Evolutionary conservation across 2,329 filamentous ascomycete species (phyloP).

Genomic region (Trichoderma sp.): DNA sequence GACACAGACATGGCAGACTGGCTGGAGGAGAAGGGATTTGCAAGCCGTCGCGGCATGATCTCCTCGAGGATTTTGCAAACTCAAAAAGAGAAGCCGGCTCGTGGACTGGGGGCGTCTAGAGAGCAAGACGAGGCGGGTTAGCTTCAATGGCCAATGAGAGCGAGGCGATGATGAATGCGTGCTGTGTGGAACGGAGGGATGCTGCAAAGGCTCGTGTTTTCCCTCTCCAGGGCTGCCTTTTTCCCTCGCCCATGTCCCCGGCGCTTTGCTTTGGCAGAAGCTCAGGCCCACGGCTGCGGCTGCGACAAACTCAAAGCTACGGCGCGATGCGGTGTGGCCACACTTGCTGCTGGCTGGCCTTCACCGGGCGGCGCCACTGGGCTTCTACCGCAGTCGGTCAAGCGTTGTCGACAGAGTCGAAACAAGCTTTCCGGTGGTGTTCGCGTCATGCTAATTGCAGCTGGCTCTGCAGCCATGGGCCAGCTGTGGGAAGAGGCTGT

Average conservation of each 20-base stretch:
- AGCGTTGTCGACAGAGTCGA: neutral
- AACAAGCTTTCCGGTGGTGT: neutral
- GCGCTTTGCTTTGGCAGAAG: neutral
- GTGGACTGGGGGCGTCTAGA: neutral
- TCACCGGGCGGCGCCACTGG: conserved; percentile 6
- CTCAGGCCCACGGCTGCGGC: neutral
- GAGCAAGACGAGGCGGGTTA: neutral
- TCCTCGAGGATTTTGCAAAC: conserved; percentile 22
- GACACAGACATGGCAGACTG: conserved; percentile 45
- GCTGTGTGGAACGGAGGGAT: neutral
- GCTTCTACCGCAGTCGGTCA: neutral
- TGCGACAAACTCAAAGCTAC: conserved; percentile 4
- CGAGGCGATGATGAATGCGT: neutral
- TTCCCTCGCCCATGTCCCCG: neutral
- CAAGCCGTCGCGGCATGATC: conserved; percentile 56
- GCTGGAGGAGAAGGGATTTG: conserved; percentile 52
- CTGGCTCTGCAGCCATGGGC: neutral
- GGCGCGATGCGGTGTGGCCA: conserved; percentile 15
- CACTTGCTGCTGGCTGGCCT: neutral
- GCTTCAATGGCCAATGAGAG: conserved; percentile 1
- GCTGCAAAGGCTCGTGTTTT: neutral
- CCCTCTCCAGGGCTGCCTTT: neutral
- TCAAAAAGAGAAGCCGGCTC: neutral
- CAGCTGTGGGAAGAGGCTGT: neutral
- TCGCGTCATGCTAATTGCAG: conserved; percentile 1